These are phyloP conservation scores for Wallacemonas sp. DNA, from an alignment of 208 protist species.

Conservation along the genomic window DNA sequence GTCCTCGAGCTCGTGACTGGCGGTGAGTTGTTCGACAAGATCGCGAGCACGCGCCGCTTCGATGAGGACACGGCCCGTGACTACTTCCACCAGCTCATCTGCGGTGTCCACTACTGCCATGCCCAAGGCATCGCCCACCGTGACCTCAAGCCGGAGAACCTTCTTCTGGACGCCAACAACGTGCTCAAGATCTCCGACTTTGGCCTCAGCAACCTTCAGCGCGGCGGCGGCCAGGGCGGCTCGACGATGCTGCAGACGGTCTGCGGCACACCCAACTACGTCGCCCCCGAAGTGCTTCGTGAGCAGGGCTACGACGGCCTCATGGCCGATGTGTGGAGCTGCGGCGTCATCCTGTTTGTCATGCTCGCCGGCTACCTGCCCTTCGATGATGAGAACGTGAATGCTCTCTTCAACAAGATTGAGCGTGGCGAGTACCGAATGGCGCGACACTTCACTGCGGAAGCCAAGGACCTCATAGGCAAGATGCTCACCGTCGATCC, in stretches of 20 bases:
- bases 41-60: constrained; percentile 78
- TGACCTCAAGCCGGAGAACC: constrained; percentile 92
- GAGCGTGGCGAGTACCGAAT: constrained; percentile 86
- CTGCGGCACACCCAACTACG: constrained; percentile 91
- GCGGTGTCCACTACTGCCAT: constrained; percentile 92
- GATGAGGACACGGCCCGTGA: constrained; percentile 78
- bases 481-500: constrained; percentile 87
- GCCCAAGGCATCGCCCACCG: constrained; percentile 83
- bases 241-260: constrained; percentile 82
- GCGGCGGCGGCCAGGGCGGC: constrained; percentile 37
- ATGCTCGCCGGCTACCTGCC: constrained; percentile 92
- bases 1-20: constrained; percentile 90
- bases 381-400: constrained; percentile 92
- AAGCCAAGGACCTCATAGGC: constrained; percentile 65
- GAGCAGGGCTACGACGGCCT: constrained; percentile 90
- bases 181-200: constrained; percentile 92
- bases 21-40: constrained; percentile 94
- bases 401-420: constrained; percentile 92
- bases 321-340: constrained; percentile 95
- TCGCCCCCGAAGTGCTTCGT: constrained; percentile 93
- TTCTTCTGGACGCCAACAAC: constrained; percentile 78
- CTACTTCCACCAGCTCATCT: constrained; percentile 96
- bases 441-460: constrained; percentile 67
- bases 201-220: constrained; percentile 86
- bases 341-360: constrained; percentile 94